Base-by-base conservation (phyloP, 805 yeast genomes). In the Hanseniaspora lachancei region DNA sequence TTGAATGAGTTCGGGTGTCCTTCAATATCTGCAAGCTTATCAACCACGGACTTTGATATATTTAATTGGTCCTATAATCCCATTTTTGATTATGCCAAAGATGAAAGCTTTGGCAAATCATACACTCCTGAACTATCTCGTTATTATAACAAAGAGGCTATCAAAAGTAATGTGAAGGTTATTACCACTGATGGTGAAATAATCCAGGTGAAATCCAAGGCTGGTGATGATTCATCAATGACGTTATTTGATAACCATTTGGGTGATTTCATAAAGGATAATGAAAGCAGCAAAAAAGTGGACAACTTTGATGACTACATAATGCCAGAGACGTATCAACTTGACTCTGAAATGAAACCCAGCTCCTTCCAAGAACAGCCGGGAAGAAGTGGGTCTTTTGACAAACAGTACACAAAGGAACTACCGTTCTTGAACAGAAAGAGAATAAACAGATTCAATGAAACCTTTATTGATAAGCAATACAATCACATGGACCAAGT, bases 401-500 rank as follows among this genome's bases (percentile, higher is more conserved):
- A 53, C 5, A 53, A 53, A n/a, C 50, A 46, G 48, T 54, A 71
- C 61, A 63, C 72, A 54, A 60, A 70, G 61, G 77, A 74, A 39
- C 67, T 70, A 15, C 67, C 83, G 0, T 74, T 80, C 64, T 74
- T 84, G 57, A 69, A 87, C 57, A 76, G 97, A 59, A 82, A 81
- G 64, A 78, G 97, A 63, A 70, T 74, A 38, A 95, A 93, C 20
- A 77, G 96, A 63, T 74, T 76, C 49, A 85, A 85, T 40, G 74
- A 84, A 47, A 69, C 76, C 20, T 86, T 84, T 71, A 68, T 89
- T 58, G 97, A 89, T 69, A 74, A 96, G 66, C 78, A 80, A 62
- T 82, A 79, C 23, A 72, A 80, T 59, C 61, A 74, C 24, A 59
- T 62, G n/a, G 57, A 61, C 41, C 60, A 63, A 47, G 34, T 36